Evolutionary conservation across 306 rosid genomes (phyloP).

Genomic region (Urtica urens): DNA sequence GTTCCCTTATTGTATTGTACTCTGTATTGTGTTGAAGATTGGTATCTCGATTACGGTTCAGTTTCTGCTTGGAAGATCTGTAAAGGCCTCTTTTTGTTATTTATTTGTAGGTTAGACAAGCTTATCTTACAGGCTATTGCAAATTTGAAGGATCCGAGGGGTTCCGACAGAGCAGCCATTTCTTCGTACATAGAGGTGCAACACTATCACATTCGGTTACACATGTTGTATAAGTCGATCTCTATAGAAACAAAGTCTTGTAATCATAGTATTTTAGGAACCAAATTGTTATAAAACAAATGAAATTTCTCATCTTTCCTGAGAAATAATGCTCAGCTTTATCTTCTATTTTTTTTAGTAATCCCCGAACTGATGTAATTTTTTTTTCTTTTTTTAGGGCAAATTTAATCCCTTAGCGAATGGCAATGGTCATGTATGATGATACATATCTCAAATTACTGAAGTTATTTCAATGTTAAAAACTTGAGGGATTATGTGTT

Average conservation of each 20-base stretch:
- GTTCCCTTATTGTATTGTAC: too few relatives aligned
- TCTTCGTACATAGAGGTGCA: slow-evolving; percentile 76
- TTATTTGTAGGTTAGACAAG: slow-evolving; percentile 66
- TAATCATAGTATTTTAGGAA: background rate
- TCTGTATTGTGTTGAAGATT: too few relatives aligned
- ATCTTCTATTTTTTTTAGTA: slow-evolving; percentile 1
- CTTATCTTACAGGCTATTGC: slow-evolving; percentile 60
- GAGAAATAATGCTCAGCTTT: slow-evolving; percentile 14
- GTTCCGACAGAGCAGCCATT: slow-evolving; percentile 77
- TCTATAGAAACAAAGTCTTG: background rate
- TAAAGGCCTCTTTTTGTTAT: slow-evolving; percentile 13
- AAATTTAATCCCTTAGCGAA: too few relatives aligned
- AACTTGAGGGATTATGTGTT: too few relatives aligned
- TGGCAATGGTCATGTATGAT: too few relatives aligned
- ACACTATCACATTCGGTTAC: slow-evolving; percentile 11
- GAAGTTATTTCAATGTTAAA: too few relatives aligned
- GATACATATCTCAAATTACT: too few relatives aligned
- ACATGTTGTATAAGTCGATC: slow-evolving; percentile 5
- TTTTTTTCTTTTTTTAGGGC: too few relatives aligned
- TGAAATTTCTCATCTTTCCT: background rate
- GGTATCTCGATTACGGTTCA: too few relatives aligned
- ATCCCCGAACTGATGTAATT: too few relatives aligned
- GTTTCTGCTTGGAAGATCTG: too few relatives aligned
- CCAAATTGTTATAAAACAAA: background rate
- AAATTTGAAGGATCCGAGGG: slow-evolving; percentile 78